Conservation (phyloP, 352 stramenopile genomes). For the Phytophthora ramorum region DNA sequence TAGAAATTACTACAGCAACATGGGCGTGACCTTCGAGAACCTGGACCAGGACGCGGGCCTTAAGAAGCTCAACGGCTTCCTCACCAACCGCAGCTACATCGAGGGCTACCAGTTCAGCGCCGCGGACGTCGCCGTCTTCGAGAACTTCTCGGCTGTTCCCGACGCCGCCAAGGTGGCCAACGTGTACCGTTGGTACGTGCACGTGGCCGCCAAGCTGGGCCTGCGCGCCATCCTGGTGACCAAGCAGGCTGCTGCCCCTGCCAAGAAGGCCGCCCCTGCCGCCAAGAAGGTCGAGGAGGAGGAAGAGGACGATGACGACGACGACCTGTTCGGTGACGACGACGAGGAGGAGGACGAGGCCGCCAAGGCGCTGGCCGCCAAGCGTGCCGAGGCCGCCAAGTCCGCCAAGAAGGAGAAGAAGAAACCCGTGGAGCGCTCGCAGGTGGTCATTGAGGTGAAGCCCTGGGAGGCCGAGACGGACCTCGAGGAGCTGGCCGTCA, state of each 20-base stretch:
- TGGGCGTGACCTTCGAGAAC: conserved; percentile 71
- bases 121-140: conserved; percentile 68
- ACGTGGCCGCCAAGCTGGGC: conserved; percentile 65
- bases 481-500: conserved; percentile 70
- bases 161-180: conserved; percentile 65
- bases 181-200: conserved; percentile 77
- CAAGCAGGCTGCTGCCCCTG: conserved; percentile 29
- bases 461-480: conserved; percentile 84
- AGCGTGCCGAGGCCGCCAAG: conserved; percentile 61
- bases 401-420: conserved; percentile 74
- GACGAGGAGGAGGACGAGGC: conserved; percentile 72
- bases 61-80: conserved; percentile 87
- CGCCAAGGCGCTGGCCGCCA: conserved; percentile 45
- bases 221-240: conserved; percentile 48
- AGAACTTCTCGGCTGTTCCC: conserved; percentile 47
- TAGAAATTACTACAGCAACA: conserved; percentile 31
- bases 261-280: conserved; percentile 20
- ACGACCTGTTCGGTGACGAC: conserved; percentile 69
- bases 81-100: conserved; percentile 81
- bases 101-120: conserved; percentile 77
- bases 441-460: conserved; percentile 76
- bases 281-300: conserved; percentile 41
- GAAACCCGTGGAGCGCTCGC: conserved; percentile 67
- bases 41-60: conserved; percentile 65
- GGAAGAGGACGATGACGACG: conserved; percentile 62